Evolutionary conservation across 208 protist species (phyloP).

Genomic region (Borovskyia barvae): DNA sequence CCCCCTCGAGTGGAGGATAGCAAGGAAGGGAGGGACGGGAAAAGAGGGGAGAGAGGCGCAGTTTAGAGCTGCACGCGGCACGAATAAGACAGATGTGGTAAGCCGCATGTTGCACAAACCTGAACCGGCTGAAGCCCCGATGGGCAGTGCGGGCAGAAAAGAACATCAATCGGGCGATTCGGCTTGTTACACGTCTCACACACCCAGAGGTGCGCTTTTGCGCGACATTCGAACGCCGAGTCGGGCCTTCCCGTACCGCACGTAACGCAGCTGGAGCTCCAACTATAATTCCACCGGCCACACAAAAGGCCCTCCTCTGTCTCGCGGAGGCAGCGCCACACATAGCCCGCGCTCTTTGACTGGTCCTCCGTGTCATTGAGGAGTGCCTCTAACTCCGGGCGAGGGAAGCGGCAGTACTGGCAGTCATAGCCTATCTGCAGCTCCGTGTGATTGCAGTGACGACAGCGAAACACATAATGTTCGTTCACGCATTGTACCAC

Average conservation of each 20-base stretch:
- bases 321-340: conserved; percentile 78
- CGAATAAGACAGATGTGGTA: conserved; percentile 35
- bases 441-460: conserved; percentile 20
- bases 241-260: conserved; percentile 47
- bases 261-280: conserved; percentile 32
- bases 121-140: conserved; percentile 36
- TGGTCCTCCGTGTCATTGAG: conserved; percentile 1
- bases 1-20: too few relatives aligned
- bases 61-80: conserved; percentile 28
- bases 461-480: conserved; percentile 58
- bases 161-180: conserved; percentile 71
- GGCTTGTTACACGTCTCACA: conserved; percentile 40
- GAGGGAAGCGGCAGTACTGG: conserved; percentile 40
- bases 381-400: conserved; percentile 34
- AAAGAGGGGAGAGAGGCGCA: neutral
- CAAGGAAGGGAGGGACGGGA: neutral
- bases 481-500: conserved; percentile 56
- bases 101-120: conserved; percentile 42
- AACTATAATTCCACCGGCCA: conserved; percentile 83
- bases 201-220: conserved; percentile 46
- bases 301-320: conserved; percentile 24
- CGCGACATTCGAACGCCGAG: conserved; percentile 50
- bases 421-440: conserved; percentile 66
- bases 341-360: conserved; percentile 16
- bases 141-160: conserved; percentile 53